Evolutionary conservation across 495 filamentous ascomycete genomes (phyloP).

Genomic region (Penicillium pancosmium): DNA sequence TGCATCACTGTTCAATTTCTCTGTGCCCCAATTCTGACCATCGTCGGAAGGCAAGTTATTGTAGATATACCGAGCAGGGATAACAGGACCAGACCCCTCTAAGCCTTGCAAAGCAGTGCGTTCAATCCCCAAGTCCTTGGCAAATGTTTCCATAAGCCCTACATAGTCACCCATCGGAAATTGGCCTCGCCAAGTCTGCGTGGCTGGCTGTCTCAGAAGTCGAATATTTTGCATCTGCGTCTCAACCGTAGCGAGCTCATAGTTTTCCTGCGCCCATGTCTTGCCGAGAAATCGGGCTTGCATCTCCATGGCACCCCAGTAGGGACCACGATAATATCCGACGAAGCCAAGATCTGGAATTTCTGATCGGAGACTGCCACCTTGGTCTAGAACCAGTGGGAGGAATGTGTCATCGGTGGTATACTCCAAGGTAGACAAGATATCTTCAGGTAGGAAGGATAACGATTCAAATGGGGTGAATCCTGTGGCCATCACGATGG

Average conservation of each 20-base stretch:
- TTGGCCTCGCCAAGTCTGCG: slow-evolving; percentile 54
- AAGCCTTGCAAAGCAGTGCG: slow-evolving; percentile 16
- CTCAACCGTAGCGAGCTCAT: slow-evolving; percentile 11
- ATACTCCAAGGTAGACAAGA: slow-evolving; percentile 60
- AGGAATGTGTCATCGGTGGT: slow-evolving; percentile 57
- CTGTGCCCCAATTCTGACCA: background rate
- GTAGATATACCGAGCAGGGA: slow-evolving; percentile 40
- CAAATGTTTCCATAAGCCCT: slow-evolving; percentile 74
- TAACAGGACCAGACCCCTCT: slow-evolving; percentile 31
- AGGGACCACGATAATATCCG: slow-evolving; percentile 83
- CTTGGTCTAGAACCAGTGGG: slow-evolving; percentile 70
- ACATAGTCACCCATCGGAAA: slow-evolving; percentile 84
- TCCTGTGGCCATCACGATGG: slow-evolving; percentile 76
- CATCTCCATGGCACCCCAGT: slow-evolving; percentile 87
- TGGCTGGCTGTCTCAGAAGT: slow-evolving; percentile 27
- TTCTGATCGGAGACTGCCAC: slow-evolving; percentile 59
- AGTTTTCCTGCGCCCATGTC: slow-evolving; percentile 33
- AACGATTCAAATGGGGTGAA: slow-evolving; percentile 66
- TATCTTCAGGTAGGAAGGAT: slow-evolving; percentile 56
- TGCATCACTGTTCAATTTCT: slow-evolving; percentile 8
- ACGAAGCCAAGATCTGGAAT: slow-evolving; percentile 75
- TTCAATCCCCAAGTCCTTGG: slow-evolving; percentile 49
- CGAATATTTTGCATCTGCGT: slow-evolving; percentile 30
- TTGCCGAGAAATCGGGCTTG: slow-evolving; percentile 69
- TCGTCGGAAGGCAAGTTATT: background rate